These are phyloP conservation scores for Cytospora mali DNA, from an alignment of 2,329 filamentous ascomycete genomes.

Conservation along the genomic window DNA sequence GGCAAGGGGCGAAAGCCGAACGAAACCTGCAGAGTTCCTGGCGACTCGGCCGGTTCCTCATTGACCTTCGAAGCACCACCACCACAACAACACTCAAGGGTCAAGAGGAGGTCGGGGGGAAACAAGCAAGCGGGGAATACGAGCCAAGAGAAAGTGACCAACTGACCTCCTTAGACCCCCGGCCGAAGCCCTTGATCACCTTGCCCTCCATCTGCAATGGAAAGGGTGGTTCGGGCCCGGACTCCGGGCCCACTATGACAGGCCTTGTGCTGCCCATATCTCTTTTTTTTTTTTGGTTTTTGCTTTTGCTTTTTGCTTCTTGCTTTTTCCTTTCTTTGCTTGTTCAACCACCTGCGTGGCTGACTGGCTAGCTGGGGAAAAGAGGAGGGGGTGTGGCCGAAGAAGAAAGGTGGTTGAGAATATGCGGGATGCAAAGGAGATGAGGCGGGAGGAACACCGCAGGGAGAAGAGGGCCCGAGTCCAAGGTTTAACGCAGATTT, in stretches of 20 bases:
- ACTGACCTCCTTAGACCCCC: slow-evolving; percentile 85
- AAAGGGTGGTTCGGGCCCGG: slow-evolving; percentile 76
- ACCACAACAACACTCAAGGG: background rate
- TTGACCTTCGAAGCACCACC: slow-evolving; percentile 2
- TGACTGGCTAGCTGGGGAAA: background rate
- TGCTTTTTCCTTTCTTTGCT: background rate
- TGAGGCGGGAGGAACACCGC: slow-evolving; percentile 36
- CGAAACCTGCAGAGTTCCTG: background rate
- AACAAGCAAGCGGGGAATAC: background rate
- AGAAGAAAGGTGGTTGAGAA: background rate
- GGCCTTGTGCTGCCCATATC: slow-evolving; percentile 53
- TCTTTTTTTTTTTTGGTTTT: background rate
- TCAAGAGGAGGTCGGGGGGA: background rate
- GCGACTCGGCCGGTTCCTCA: background rate
- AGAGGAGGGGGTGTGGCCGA: background rate
- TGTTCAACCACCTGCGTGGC: background rate
- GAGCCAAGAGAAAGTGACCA: background rate
- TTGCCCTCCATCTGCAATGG: slow-evolving; percentile 82
- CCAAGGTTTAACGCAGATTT: slow-evolving; percentile 21
- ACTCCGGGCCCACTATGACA: slow-evolving; percentile 70
- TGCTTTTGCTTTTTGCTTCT: background rate
- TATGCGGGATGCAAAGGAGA: slow-evolving; percentile 30
- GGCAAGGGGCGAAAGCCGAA: slow-evolving; percentile 21
- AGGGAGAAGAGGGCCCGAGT: background rate
- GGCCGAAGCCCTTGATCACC: slow-evolving; percentile 90